Percentiles rank a stretch among this genome's conserved stretches.
Evolutionary conservation across 768 basidiomycete species (phyloP).

Genomic region (Candolleomyces eurysporus): DNA sequence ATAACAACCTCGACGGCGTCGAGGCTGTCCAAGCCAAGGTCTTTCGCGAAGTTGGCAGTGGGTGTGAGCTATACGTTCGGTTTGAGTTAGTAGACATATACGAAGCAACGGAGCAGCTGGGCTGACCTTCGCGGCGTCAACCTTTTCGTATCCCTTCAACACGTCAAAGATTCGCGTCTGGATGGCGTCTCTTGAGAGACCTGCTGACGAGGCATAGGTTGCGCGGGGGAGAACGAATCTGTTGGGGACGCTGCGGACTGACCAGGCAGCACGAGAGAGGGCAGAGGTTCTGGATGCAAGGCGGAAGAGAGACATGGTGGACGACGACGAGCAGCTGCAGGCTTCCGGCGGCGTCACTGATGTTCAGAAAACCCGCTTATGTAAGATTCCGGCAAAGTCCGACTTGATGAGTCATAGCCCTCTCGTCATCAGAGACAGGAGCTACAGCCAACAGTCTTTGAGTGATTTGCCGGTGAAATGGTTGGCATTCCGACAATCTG

Average conservation of each 20-base stretch:
- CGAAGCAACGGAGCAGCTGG: conserved; percentile 2
- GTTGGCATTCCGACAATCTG: too few relatives aligned
- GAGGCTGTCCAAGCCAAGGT: conserved; percentile 92
- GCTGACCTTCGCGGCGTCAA: conserved; percentile 67
- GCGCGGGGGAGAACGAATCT: conserved; percentile 41
- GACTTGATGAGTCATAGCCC: neutral
- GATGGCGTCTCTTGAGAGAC: conserved; percentile 67
- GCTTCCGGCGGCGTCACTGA: neutral
- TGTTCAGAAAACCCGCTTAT: neutral
- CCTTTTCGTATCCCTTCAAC: conserved; percentile 87
- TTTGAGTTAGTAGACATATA: neutral
- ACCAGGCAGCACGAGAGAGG: conserved; percentile 41
- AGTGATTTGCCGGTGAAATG: neutral
- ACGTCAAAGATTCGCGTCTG: conserved; percentile 77
- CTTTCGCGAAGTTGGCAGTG: conserved; percentile 66
- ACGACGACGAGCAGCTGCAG: conserved; percentile 7
- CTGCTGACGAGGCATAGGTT: conserved; percentile 63
- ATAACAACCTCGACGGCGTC: conserved; percentile 98
- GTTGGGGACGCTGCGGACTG: conserved; percentile 29
- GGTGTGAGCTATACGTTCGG: conserved; percentile 53
- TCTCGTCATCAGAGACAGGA: neutral
- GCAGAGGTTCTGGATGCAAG: conserved; percentile 44
- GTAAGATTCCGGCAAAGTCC: conserved; percentile 8
- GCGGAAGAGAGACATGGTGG: conserved; percentile 54
- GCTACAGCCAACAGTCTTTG: neutral